A percentile compares a stretch with the other conserved stretches of the same genome.
phyloP scores from a whole-genome alignment of 2,329 filamentous ascomycete genomes.

The Waltergamsia citrina region DNA sequence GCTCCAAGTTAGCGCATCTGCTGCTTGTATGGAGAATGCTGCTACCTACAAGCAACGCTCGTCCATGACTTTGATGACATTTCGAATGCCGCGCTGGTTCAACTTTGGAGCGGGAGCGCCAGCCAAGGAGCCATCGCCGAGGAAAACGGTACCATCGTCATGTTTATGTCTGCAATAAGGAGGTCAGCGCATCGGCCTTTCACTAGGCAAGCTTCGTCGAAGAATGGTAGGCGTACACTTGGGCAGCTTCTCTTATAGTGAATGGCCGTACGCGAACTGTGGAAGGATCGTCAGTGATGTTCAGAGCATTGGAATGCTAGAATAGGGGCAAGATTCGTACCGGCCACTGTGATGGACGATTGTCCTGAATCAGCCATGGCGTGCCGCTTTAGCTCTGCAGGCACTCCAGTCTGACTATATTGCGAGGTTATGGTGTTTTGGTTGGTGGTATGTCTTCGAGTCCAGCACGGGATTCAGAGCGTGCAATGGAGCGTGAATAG shows the following conservation, averaged over 20 bases:
- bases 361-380: slow-evolving; percentile 18
- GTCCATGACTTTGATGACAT: slow-evolving; percentile 93
- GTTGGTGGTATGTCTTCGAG: slow-evolving; percentile 10
- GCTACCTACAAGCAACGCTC: slow-evolving; percentile 79
- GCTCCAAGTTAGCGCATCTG: too few species aligned
- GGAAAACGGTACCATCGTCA: slow-evolving; percentile 82
- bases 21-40: too few species aligned
- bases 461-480: background rate
- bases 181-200: background rate
- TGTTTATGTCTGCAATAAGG: slow-evolving; percentile 43
- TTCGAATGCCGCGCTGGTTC: slow-evolving; percentile 74
- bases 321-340: slow-evolving; percentile 28
- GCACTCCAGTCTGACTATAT: too few species aligned
- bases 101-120: slow-evolving; percentile 76
- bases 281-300: slow-evolving; percentile 22
- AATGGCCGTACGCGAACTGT: slow-evolving; percentile 62
- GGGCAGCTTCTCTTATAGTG: slow-evolving; percentile 87
- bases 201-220: background rate
- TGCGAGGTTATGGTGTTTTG: too few species aligned
- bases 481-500: too few species aligned
- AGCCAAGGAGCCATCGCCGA: slow-evolving; percentile 96
- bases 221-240: slow-evolving; percentile 47
- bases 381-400: too few species aligned
- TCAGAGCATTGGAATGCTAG: slow-evolving; percentile 1
- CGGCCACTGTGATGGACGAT: slow-evolving; percentile 51